These are phyloP conservation scores for Byssothecium circinans DNA, from an alignment of 2,329 filamentous ascomycete genomes.

Conservation along the genomic window DNA sequence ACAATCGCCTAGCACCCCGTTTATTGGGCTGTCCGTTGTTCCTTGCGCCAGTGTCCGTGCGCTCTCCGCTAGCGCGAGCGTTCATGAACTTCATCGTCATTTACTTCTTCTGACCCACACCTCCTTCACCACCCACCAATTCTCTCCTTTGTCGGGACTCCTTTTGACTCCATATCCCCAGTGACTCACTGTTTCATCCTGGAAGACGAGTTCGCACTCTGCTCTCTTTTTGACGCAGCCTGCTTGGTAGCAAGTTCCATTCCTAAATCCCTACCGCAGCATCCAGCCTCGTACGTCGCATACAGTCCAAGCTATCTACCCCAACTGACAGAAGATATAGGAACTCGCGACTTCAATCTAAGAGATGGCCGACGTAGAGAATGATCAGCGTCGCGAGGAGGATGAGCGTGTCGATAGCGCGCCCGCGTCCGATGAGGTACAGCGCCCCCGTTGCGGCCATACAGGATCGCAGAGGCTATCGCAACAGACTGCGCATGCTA, in stretches of 20 bases:
- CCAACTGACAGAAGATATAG: slow-evolving; percentile 9
- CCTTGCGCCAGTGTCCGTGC: neutral
- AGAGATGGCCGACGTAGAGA: slow-evolving; percentile 36
- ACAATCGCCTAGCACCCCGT: neutral
- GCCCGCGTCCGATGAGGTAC: slow-evolving; percentile 42
- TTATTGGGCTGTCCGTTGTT: neutral
- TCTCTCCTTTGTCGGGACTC: slow-evolving; percentile 1
- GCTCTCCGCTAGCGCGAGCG: neutral
- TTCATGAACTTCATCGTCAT: slow-evolving; percentile 7
- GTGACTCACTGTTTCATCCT: neutral
- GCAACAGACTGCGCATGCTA: neutral
- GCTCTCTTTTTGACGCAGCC: neutral
- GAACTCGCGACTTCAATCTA: neutral
- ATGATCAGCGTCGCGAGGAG: slow-evolving; percentile 33
- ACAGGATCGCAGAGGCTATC: neutral
- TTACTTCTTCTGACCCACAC: slow-evolving; percentile 5
- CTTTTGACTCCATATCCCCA: neutral
- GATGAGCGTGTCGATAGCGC: slow-evolving; percentile 37
- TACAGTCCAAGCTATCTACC: slow-evolving; percentile 4
- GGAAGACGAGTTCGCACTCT: neutral
- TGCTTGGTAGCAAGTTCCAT: neutral
- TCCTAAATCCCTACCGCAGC: slow-evolving; percentile 7
- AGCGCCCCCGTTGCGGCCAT: slow-evolving; percentile 5
- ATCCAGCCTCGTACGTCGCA: slow-evolving; percentile 20
- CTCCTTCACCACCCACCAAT: slow-evolving; percentile 6